Percentiles rank a stretch among this genome's conserved stretches.
These are phyloP conservation scores for Phytophthora megakarya DNA, from an alignment of 352 stramenopile species.

Conservation along the genomic window DNA sequence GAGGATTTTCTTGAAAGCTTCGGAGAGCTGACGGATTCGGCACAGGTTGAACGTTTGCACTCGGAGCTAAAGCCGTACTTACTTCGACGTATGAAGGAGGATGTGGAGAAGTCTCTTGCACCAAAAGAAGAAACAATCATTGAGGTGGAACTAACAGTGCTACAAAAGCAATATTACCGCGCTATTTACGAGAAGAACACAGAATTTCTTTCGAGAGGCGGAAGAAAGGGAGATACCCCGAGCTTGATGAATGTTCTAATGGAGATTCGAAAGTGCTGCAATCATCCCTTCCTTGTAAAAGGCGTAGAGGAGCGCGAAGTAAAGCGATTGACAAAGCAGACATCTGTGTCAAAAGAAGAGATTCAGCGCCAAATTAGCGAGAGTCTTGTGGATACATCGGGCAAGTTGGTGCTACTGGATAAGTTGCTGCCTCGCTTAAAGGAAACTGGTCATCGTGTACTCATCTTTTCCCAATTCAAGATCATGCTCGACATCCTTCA, in stretches of 20 bases:
- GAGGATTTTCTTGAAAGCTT: conserved; percentile 95
- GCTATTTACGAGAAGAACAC: conserved; percentile 94
- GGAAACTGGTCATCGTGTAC: conserved; percentile 94
- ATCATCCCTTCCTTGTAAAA: conserved; percentile 94
- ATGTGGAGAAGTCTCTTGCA: conserved; percentile 89
- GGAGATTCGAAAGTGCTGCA: conserved; percentile 95
- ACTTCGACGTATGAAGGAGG: conserved; percentile 89
- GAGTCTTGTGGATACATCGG: conserved; percentile 93
- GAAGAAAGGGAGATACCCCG: conserved; percentile 70
- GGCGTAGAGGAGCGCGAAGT: conserved; percentile 87
- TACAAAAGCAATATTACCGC: conserved; percentile 92
- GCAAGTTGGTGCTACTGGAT: conserved; percentile 99
- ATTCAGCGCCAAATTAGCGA: conserved; percentile 75
- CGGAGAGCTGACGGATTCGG: conserved; percentile 91
- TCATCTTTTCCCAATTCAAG: conserved; percentile 99
- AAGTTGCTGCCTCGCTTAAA: conserved; percentile 98
- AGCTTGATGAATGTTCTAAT: conserved; percentile 94
- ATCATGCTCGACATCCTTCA: conserved; percentile 99
- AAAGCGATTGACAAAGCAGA: conserved; percentile 60
- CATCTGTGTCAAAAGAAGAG: conserved; percentile 50
- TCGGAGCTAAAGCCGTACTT: conserved; percentile 85
- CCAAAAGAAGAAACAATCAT: conserved; percentile 92
- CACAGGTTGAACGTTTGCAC: conserved; percentile 89
- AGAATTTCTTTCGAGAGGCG: conserved; percentile 84
- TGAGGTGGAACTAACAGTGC: conserved; percentile 90